Base-by-base conservation (phyloP, 768 basidiomycete species). In the Chlorophyllum brunneum region DNA sequence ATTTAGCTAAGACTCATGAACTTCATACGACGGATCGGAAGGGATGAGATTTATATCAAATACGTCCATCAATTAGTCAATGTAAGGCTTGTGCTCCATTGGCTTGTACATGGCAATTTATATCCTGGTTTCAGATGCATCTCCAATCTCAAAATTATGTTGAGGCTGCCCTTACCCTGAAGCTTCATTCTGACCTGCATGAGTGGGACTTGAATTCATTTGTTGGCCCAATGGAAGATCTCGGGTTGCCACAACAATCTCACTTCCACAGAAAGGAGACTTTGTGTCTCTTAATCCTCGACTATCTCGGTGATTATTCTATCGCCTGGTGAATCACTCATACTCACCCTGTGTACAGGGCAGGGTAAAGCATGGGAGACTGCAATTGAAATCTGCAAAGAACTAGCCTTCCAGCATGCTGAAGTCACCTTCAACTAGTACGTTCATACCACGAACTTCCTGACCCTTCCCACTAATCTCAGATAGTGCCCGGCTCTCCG, bases 351-450 rank as follows among this genome's bases (percentile, higher is more conserved):
- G n/a, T 10, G 24, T 33, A 31, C 43, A 94, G 92, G 92, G 44
- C 91, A 94, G 68, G 95, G 95, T 8, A 94, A 95, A 62, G 95
- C 95, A n/a, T 98, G 92, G 82, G 95, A 98, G 67, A 86, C 81
- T 47, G 95, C 93, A 2, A 84, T 97, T 52, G 88, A 92, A 41
- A 88, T 98, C 43, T 95, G 92, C 71, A 91, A 90, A 69, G 95
- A 98, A 60, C 71, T 98, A 22, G 87, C 87, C 11, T 82, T 73
- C 55, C 93, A 98, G 65, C 95, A 98, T 70, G 80, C 88, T 13
- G 85, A 86, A 64, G 79, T 92, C 48, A 92, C 94, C 5, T 95
- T 89, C 74, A 90, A 95, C 66, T 93, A 94, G 86, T 94, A 71
- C 39, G 87, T 55, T 29, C 24, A 47, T 61, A 15, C 34, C 37